These are phyloP conservation scores for Gentiana macrophylla DNA, from an alignment of 257 asterid genomes.

Conservation along the genomic window DNA sequence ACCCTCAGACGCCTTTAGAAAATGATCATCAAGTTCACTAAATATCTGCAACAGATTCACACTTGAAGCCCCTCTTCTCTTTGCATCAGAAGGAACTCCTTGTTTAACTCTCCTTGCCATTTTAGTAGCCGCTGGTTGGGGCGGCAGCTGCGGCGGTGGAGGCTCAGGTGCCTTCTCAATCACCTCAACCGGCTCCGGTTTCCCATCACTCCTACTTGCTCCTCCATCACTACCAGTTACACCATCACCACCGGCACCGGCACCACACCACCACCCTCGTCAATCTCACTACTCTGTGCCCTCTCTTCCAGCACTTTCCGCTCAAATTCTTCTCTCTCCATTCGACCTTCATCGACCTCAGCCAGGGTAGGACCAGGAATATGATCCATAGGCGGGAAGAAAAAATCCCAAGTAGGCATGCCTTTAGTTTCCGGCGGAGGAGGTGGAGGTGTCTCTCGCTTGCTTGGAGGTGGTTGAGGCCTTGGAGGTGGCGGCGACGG, in stretches of 20 bases:
- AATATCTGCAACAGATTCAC: constrained; percentile 53
- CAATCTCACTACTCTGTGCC: constrained; percentile 37
- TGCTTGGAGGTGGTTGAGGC: constrained; percentile 11
- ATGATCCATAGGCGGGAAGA: constrained; percentile 41
- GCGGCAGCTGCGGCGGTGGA: constrained; percentile 10
- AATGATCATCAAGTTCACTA: constrained; percentile 74
- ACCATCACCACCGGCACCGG: background rate
- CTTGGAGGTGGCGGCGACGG: constrained; percentile 20
- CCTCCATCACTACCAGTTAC: constrained; percentile 13
- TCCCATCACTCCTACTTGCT: constrained; percentile 26
- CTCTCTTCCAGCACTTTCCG: constrained; percentile 45
- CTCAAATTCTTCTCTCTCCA: constrained; percentile 47
- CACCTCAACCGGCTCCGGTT: constrained; percentile 31
- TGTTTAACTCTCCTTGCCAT: constrained; percentile 53
- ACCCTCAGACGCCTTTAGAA: constrained; percentile 83
- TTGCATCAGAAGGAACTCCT: constrained; percentile 44
- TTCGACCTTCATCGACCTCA: constrained; percentile 47
- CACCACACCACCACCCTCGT: constrained; percentile 8
- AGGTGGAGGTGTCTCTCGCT: constrained; percentile 29
- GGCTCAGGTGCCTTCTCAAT: constrained; percentile 37
- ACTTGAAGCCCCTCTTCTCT: constrained; percentile 34
- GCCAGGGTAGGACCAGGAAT: constrained; percentile 55
- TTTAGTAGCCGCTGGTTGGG: constrained; percentile 49
- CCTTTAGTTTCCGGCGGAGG: constrained; percentile 36
- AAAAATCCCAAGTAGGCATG: constrained; percentile 52